A percentile compares a stretch with the other conserved stretches of the same genome.
Evolutionary conservation across 139 green algal genomes (phyloP).

Genomic region (Chlamydomonas sp.): DNA sequence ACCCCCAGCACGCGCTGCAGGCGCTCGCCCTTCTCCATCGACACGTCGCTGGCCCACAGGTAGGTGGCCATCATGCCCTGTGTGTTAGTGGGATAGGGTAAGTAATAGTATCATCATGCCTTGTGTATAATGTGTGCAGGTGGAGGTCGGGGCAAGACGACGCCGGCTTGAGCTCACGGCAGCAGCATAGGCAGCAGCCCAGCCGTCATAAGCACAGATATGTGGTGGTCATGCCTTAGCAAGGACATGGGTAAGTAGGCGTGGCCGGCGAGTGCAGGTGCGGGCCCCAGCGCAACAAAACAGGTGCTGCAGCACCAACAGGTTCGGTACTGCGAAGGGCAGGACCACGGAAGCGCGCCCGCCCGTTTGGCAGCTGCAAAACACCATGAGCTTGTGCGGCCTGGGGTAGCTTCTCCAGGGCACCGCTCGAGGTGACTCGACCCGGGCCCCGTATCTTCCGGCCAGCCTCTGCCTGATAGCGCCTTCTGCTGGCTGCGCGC

Average conservation of each 20-base stretch:
- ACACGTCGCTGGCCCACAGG: conserved; percentile 11
- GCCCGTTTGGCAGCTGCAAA: neutral
- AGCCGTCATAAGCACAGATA: neutral
- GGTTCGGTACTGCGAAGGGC: neutral
- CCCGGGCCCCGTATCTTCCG: neutral
- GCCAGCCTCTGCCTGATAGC: neutral
- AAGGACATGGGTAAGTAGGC: too few relatives aligned
- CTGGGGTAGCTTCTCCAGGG: neutral
- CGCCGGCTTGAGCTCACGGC: neutral
- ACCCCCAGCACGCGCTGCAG: conserved; percentile 37
- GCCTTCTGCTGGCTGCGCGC: neutral
- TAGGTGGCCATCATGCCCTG: conserved; percentile 13
- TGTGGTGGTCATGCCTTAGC: too few relatives aligned
- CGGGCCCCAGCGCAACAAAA: too few relatives aligned
- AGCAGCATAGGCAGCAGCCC: neutral
- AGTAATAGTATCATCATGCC: too few relatives aligned
- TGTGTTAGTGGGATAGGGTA: too few relatives aligned
- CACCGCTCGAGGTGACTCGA: neutral
- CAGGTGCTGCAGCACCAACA: too few relatives aligned
- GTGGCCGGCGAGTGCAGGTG: too few relatives aligned
- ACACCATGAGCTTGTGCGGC: neutral
- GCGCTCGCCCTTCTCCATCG: conserved; percentile 29
- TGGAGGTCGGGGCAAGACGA: neutral
- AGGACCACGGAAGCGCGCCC: neutral
- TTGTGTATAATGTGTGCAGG: too few relatives aligned